Percentiles rank a stretch among this genome's conserved stretches.
Conservation (phyloP, 2,329 filamentous ascomycete genomes). For the Sporothrix luriei region DNA sequence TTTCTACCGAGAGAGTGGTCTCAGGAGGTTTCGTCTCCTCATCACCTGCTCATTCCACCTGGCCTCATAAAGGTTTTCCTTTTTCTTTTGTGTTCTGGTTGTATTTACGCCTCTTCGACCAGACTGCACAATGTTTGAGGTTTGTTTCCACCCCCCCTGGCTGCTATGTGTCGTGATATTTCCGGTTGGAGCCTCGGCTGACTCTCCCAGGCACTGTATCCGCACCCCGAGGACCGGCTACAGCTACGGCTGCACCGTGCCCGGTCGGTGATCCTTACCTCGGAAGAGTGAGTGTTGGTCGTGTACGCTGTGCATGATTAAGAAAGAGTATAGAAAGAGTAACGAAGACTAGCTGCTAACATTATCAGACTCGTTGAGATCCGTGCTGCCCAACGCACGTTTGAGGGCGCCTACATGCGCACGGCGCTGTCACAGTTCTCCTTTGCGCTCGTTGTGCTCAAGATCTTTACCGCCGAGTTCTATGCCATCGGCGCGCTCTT, state of each 20-base stretch:
- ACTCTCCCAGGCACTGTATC: constrained; percentile 41
- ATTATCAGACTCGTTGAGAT: constrained; percentile 76
- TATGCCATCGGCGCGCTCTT: constrained; percentile 96
- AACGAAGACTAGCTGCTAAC: not conserved
- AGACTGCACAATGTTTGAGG: constrained; percentile 34
- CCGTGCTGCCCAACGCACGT: constrained; percentile 91
- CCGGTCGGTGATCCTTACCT: constrained; percentile 77
- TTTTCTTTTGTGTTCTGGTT: not conserved
- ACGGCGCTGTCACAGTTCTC: constrained; percentile 94
- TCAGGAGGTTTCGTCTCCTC: not conserved
- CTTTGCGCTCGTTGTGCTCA: constrained; percentile 90
- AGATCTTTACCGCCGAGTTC: constrained; percentile 96
- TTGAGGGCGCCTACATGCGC: constrained; percentile 94
- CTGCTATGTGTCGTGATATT: not conserved
- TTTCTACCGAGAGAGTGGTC: constrained; percentile 8
- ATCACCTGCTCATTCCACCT: not conserved
- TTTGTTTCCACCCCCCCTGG: constrained; percentile 19
- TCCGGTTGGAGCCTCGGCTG: not conserved
- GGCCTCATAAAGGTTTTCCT: not conserved
- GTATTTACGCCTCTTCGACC: not conserved
- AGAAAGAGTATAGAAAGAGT: no score
- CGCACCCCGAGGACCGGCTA: constrained; percentile 69
- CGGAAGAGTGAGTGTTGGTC: constrained; percentile 62
- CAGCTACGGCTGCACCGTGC: constrained; percentile 81
- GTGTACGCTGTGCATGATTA: not conserved